These are phyloP conservation scores for Hordeum marinum DNA, from an alignment of 176 grass and related monocot genomes.

Conservation along the genomic window DNA sequence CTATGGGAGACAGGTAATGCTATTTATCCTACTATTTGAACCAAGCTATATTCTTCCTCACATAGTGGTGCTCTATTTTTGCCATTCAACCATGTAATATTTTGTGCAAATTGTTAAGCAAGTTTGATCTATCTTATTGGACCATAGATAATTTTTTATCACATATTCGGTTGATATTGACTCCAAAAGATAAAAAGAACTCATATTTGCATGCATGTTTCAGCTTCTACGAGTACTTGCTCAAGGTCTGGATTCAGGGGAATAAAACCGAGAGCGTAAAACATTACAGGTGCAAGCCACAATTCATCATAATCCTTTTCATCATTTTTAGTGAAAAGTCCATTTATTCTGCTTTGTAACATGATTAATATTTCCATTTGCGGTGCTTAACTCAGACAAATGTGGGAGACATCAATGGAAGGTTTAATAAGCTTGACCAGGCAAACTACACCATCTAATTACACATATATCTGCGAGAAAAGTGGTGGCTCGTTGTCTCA, in stretches of 20 bases:
- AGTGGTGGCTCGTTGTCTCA: constrained; percentile 77
- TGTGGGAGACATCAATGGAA: constrained; percentile 99
- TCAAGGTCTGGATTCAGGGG: constrained; percentile 98
- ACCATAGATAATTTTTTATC: constrained; percentile 4
- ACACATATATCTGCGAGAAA: constrained; percentile 93
- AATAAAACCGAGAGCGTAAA: constrained; percentile 95
- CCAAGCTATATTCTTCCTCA: constrained; percentile 16
- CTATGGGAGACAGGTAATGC: constrained; percentile 95
- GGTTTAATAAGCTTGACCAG: constrained; percentile 78
- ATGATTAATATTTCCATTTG: constrained; percentile 13
- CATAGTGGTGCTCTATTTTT: not conserved
- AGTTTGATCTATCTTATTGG: not conserved
- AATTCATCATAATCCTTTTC: not conserved
- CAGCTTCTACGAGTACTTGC: constrained; percentile 99
- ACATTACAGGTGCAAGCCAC: constrained; percentile 67
- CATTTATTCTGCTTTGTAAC: not conserved
- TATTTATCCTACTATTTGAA: constrained; percentile 19
- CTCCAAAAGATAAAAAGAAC: not conserved
- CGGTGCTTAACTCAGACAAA: constrained; percentile 59
- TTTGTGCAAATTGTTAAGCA: constrained; percentile 4
- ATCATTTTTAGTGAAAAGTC: not conserved
- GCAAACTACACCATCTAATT: constrained; percentile 88
- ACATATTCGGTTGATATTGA: not conserved
- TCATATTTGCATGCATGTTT: constrained; percentile 18
- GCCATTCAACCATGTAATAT: not conserved